Evolutionary conservation across 352 stramenopile species (phyloP).

Genomic region (Phytophthora citricola): DNA sequence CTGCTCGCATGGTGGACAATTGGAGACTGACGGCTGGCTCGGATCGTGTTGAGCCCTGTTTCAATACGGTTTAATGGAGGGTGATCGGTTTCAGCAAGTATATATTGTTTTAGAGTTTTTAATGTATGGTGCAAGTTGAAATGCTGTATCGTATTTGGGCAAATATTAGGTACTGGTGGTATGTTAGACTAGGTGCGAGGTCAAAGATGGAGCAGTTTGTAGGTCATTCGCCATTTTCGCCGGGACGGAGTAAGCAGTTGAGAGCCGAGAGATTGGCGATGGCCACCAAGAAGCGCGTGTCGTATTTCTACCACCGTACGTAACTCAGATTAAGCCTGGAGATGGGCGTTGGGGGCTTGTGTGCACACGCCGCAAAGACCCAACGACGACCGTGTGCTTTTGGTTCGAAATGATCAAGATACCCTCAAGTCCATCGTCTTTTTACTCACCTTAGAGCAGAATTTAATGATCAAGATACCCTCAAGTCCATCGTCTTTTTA

Average conservation of each 20-base stretch:
- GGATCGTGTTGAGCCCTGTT: neutral
- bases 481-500: too few species aligned
- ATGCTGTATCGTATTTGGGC: neutral
- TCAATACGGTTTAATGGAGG: too few species aligned
- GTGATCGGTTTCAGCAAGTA: too few species aligned
- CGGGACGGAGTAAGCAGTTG: slow-evolving; percentile 12
- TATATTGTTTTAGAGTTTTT: too few species aligned
- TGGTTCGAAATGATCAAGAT: too few species aligned
- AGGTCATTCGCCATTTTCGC: slow-evolving; percentile 27
- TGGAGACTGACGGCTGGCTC: slow-evolving; percentile 24
- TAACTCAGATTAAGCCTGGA: slow-evolving; percentile 4
- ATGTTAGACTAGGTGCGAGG: slow-evolving; percentile 1
- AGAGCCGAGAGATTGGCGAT: neutral
- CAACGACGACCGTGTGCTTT: neutral
- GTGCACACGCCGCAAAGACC: slow-evolving; percentile 9
- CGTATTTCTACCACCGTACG: slow-evolving; percentile 90
- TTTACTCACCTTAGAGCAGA: too few species aligned
- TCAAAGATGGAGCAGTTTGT: slow-evolving; percentile 22
- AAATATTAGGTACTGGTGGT: neutral
- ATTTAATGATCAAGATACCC: neutral
- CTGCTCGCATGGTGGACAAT: slow-evolving; percentile 30
- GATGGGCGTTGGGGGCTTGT: too few species aligned
- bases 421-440: too few species aligned
- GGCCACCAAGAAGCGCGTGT: slow-evolving; percentile 73
- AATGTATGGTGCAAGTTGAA: neutral